These are phyloP conservation scores for Fallopia convolvulus DNA, from an alignment of 148 eudicot genomes.

Conservation along the genomic window DNA sequence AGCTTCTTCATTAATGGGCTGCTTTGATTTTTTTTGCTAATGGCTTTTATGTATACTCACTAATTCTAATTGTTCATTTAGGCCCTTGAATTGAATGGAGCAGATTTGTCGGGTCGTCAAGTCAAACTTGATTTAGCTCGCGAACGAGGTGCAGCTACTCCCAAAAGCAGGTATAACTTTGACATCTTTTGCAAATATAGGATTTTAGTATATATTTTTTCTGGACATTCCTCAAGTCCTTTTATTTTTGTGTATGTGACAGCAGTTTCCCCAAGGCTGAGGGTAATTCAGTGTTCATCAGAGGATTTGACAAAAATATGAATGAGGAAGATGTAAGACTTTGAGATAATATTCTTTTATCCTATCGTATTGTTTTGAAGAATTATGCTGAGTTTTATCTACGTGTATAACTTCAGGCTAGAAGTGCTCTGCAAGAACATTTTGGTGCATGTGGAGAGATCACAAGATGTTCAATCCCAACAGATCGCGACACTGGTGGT, in stretches of 20 bases:
- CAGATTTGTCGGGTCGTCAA: slow-evolving; percentile 38
- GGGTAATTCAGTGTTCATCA: slow-evolving; percentile 42
- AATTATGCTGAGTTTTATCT: neutral
- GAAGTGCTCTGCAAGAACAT: slow-evolving; percentile 44
- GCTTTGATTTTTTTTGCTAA: neutral
- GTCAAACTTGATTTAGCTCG: slow-evolving; percentile 61
- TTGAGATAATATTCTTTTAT: neutral
- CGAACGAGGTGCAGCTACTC: slow-evolving; percentile 63
- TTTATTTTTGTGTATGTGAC: slow-evolving; percentile 23
- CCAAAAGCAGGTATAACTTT: slow-evolving; percentile 35
- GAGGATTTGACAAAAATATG: slow-evolving; percentile 51
- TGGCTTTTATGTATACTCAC: neutral
- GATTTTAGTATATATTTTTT: neutral
- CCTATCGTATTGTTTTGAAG: neutral
- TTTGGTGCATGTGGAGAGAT: slow-evolving; percentile 81
- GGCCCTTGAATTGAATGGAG: slow-evolving; percentile 61
- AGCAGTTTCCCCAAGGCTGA: slow-evolving; percentile 43
- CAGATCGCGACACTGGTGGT: slow-evolving; percentile 36
- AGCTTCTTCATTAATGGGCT: neutral
- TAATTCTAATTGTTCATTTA: slow-evolving; percentile 9
- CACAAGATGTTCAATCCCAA: slow-evolving; percentile 52
- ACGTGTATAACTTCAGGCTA: slow-evolving; percentile 30
- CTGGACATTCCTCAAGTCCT: neutral
- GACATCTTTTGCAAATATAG: neutral
- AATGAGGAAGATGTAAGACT: slow-evolving; percentile 31